phyloP scores from a whole-genome alignment of 768 basidiomycete genomes.

The Lanmaoa rubissima region DNA sequence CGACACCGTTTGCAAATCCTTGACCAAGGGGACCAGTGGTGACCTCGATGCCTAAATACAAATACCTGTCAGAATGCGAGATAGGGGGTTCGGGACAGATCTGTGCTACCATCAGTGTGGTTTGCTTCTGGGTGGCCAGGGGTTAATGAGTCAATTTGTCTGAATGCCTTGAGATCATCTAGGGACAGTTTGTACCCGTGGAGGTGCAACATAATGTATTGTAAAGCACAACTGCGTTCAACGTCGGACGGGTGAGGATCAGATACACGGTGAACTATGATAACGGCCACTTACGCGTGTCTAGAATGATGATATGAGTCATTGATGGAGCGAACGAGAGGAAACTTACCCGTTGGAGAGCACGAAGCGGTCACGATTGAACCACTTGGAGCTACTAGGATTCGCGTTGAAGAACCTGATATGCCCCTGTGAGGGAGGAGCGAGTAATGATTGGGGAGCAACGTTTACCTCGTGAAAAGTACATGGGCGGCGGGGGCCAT shows the following conservation, averaged over 20 bases:
- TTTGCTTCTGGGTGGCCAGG: conserved; percentile 89
- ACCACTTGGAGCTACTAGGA: conserved; percentile 88
- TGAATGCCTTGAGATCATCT: conserved; percentile 92
- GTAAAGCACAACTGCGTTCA: conserved; percentile 75
- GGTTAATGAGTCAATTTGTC: conserved; percentile 85
- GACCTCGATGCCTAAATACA: conserved; percentile 66
- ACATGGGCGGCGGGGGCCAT: conserved; percentile 84
- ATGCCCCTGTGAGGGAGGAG: not conserved
- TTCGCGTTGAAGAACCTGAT: conserved; percentile 82
- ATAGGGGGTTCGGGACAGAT: not conserved
- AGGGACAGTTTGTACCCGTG: conserved; percentile 88
- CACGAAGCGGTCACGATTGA: conserved; percentile 95
- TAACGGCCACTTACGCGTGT: conserved; percentile 59
- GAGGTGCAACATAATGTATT: conserved; percentile 90
- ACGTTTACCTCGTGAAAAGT: conserved; percentile 65
- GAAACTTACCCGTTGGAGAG: conserved; percentile 83
- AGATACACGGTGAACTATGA: not conserved
- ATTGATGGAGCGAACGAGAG: not conserved
- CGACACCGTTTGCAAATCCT: conserved; percentile 91
- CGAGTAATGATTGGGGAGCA: not conserved
- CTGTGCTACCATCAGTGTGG: conserved; percentile 56
- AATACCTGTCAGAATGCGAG: conserved; percentile 4
- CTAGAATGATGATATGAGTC: conserved; percentile 35
- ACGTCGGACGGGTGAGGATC: conserved; percentile 3
- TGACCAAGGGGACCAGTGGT: conserved; percentile 97